A percentile compares a stretch with the other conserved stretches of the same genome.
phyloP scores from a whole-genome alignment of 805 yeast species.

The Blastobotrys attinorum region DNA sequence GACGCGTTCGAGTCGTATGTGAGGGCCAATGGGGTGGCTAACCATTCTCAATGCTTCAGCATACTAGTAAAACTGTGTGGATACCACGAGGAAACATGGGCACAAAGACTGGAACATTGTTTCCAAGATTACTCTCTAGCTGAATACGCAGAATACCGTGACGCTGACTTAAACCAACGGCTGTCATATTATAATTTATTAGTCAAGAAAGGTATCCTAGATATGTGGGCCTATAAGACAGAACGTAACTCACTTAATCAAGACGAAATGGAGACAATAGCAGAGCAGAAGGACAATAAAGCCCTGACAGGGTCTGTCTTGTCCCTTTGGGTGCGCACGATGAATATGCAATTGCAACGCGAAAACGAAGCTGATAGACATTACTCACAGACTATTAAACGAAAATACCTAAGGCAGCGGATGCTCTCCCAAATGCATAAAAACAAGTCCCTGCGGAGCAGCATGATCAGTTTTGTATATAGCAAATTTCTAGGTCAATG shows the following conservation, averaged over 20 bases:
- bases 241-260: neutral
- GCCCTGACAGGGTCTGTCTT: slow-evolving; percentile 1
- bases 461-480: neutral
- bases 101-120: slow-evolving; percentile 10
- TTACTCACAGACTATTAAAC: neutral
- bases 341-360: neutral
- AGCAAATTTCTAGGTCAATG: slow-evolving; percentile 2
- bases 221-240: neutral
- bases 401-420: neutral
- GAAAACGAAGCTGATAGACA: neutral
- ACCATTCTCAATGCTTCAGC: slow-evolving; percentile 14
- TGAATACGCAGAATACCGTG: neutral
- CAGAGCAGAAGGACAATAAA: neutral
- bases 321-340: neutral
- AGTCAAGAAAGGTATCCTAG: neutral
- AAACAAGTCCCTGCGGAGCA: neutral
- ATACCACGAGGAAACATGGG: slow-evolving; percentile 13
- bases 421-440: too few relatives aligned
- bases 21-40: slow-evolving; percentile 9
- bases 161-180: neutral
- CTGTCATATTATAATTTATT: neutral
- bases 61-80: slow-evolving; percentile 12
- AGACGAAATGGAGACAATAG: neutral
- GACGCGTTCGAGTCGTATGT: slow-evolving; percentile 10
- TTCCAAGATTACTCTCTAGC: slow-evolving; percentile 9